A percentile compares a stretch with the other conserved stretches of the same genome.
Conservation (phyloP, 768 basidiomycete genomes). For the Suillus americanus region DNA sequence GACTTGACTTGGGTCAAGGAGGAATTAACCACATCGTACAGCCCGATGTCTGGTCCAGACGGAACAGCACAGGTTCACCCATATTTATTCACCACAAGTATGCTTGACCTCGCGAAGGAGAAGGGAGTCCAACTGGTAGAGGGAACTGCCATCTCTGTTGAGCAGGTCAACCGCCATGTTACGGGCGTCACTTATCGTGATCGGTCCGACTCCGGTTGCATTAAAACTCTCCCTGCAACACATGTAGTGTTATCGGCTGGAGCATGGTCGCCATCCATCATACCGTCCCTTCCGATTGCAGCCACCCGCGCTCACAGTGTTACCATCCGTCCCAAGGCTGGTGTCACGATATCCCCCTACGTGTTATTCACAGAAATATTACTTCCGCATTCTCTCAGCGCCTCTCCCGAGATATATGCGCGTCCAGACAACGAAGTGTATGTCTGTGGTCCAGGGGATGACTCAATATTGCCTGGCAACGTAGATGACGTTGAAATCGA, state of each 20-base stretch:
- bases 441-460: slow-evolving; percentile 80
- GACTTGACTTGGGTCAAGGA: slow-evolving; percentile 55
- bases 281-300: slow-evolving; percentile 56
- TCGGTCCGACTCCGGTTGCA: slow-evolving; percentile 20
- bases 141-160: slow-evolving; percentile 47
- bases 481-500: slow-evolving; percentile 76
- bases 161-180: slow-evolving; percentile 42
- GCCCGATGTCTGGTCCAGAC: slow-evolving; percentile 47
- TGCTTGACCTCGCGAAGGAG: slow-evolving; percentile 63
- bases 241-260: slow-evolving; percentile 81
- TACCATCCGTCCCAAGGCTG: slow-evolving; percentile 51
- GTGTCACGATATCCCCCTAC: slow-evolving; percentile 61
- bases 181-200: slow-evolving; percentile 46
- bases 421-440: slow-evolving; percentile 70
- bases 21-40: slow-evolving; percentile 60
- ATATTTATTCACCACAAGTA: slow-evolving; percentile 68
- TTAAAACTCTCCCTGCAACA: slow-evolving; percentile 51
- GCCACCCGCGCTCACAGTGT: slow-evolving; percentile 74
- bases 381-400: slow-evolving; percentile 32
- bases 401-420: slow-evolving; percentile 69
- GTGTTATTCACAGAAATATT: slow-evolving; percentile 81
- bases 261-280: slow-evolving; percentile 74
- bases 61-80: slow-evolving; percentile 80
- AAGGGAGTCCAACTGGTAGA: slow-evolving; percentile 49
- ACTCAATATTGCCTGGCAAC: slow-evolving; percentile 60